Evolutionary conservation across 2,329 filamentous ascomycete species (phyloP), one percentile per base, ranked within the genome.

Genomic region (Orbilia javanica): DNA sequence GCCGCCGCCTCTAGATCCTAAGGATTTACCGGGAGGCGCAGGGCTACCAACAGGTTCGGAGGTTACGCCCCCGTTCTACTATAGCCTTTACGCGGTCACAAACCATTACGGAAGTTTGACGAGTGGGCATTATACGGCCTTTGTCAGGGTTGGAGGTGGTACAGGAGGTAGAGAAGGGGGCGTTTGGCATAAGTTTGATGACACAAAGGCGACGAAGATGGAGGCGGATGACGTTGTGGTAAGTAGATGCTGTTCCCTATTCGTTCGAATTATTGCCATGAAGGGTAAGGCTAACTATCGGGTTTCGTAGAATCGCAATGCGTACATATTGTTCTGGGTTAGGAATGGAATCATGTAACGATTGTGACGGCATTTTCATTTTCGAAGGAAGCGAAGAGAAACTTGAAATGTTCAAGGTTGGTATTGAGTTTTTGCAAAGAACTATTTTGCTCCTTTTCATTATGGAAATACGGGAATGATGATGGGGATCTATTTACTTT

Each of bases 141-240:
- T 92, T 73, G 88, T 92, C 78, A 88, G 88, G 52, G 89, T 91
- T 64, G 87, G 92, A 25, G 42, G 53, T 1, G 87, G 91, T 7
- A 57, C 50, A 4, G 39, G 66, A 1, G 55, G 63, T 25, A 22
- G 52, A 6, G 74, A 67, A n/a, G 67, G 74, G 2, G 53, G 74
- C 2, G 62, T 72, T 83, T 99, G 96, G 96, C 97, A 97, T 84
- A 92, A 94, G 80, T 98, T 96, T 84, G 98, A 99, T 84, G 95
- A 94, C 95, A 87, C 79, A 8, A 82, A 82, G 69, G 78, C 79
- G 53, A 81, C 80, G 6, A 79, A 79, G 50, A 74, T 82, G 70
- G 79, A 81, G n/a, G 74, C 78, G 39, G 79, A 78, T 10, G 72
- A 75, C 44, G 81, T 82, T 53, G 78, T 82, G 63, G 81, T 82